Conservation (phyloP, 2,329 filamentous ascomycete species). For the Fusarium equiseti region DNA sequence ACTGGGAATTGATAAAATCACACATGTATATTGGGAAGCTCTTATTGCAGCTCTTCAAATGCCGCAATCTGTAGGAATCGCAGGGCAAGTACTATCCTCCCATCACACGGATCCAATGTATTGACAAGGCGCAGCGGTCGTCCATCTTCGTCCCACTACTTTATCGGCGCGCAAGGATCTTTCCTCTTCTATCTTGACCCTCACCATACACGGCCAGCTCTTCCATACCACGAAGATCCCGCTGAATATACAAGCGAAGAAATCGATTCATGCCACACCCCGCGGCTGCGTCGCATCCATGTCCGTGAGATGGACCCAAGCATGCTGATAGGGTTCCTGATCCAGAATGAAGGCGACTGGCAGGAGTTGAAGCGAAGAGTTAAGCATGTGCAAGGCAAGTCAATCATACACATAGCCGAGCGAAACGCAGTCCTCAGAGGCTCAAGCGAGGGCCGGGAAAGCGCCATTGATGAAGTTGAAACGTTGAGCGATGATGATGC, state of each 20-base stretch:
- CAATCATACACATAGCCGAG: conserved; percentile 86
- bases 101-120: not conserved
- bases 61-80: conserved; percentile 94
- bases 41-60: conserved; percentile 86
- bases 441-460: conserved; percentile 69
- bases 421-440: conserved; percentile 70
- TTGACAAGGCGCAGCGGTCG: conserved; percentile 73
- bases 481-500: conserved; percentile 81
- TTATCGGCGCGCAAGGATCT: conserved; percentile 72
- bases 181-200: conserved; percentile 96
- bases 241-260: conserved; percentile 77
- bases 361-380: conserved; percentile 82
- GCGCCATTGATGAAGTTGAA: conserved; percentile 90
- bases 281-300: conserved; percentile 83
- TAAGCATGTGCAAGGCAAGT: conserved; percentile 80
- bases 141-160: conserved; percentile 84
- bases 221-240: conserved; percentile 71
- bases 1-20: conserved; percentile 93
- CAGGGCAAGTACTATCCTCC: conserved; percentile 72
- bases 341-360: conserved; percentile 87
- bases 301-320: conserved; percentile 96
- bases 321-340: conserved; percentile 95
- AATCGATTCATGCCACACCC: conserved; percentile 86
- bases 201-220: conserved; percentile 82
- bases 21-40: conserved; percentile 95